These are phyloP conservation scores for Hsuehochloa calcarea DNA, from an alignment of 176 grass and related monocot genomes.

Conservation along the genomic window DNA sequence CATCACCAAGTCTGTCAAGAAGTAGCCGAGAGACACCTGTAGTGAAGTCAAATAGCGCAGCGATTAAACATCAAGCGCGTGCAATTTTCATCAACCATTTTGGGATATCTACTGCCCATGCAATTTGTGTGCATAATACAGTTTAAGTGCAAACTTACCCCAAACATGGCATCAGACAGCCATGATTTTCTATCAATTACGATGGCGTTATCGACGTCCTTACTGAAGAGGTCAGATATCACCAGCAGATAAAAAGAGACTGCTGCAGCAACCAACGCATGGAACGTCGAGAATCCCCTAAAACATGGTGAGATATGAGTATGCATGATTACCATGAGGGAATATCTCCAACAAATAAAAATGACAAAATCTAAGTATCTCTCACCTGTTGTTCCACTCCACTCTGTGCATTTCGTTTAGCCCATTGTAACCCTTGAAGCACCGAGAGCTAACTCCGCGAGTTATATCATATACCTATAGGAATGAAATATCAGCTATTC, in stretches of 20 bases:
- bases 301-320: neutral
- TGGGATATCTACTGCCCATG: neutral
- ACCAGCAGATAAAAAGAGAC: conserved; percentile 72
- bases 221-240: conserved; percentile 63
- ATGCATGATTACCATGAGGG: neutral
- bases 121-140: neutral
- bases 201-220: conserved; percentile 20
- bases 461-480: conserved; percentile 66
- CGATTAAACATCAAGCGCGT: neutral
- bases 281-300: conserved; percentile 82
- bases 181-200: conserved; percentile 64
- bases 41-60: neutral
- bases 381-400: conserved; percentile 83
- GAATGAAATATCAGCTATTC: neutral
- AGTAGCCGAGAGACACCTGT: conserved; percentile 64
- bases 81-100: neutral
- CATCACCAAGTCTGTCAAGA: conserved; percentile 60
- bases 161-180: conserved; percentile 64
- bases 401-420: conserved; percentile 51
- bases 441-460: conserved; percentile 36
- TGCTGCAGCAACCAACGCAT: conserved; percentile 52
- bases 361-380: neutral
- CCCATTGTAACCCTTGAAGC: conserved; percentile 61
- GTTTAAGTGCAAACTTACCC: conserved; percentile 41
- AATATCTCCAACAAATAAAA: neutral